Evolutionary conservation across 1,139 yeast species (phyloP).

Genomic region (Taphrina deformans): DNA sequence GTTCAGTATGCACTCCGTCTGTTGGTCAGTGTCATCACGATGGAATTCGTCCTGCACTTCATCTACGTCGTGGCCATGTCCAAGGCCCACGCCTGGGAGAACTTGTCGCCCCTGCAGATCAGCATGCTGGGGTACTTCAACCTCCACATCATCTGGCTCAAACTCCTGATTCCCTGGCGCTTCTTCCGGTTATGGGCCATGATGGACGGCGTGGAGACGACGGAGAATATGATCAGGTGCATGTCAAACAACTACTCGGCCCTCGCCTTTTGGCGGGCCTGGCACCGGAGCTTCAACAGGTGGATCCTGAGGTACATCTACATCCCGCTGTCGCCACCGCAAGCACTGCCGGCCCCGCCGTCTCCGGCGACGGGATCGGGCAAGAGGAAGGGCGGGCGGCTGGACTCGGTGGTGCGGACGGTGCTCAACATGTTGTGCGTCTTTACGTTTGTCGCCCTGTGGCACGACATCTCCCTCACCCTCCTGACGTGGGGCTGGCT

Average conservation of each 20-base stretch:
- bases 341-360: constrained; percentile 48
- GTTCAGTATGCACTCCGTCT: constrained; percentile 66
- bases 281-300: constrained; percentile 93
- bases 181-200: constrained; percentile 89
- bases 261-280: constrained; percentile 93
- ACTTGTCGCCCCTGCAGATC: constrained; percentile 85
- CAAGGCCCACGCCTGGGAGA: constrained; percentile 83
- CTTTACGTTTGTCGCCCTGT: constrained; percentile 94
- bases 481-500: constrained; percentile 95
- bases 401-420: constrained; percentile 44
- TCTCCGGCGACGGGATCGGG: constrained; percentile 86
- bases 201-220: constrained; percentile 89
- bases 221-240: constrained; percentile 96
- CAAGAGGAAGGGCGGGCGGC: constrained; percentile 46
- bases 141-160: constrained; percentile 84
- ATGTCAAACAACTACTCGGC: constrained; percentile 93
- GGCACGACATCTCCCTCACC: constrained; percentile 95
- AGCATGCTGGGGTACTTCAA: constrained; percentile 93
- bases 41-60: constrained; percentile 86
- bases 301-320: constrained; percentile 71
- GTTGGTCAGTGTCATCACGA: constrained; percentile 68
- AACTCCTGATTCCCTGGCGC: constrained; percentile 90
- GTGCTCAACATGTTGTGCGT: constrained; percentile 76
- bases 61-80: constrained; percentile 94
- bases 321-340: constrained; percentile 17